Conservation (phyloP, 2,329 filamentous ascomycete genomes). For the Colletotrichum liriopes region DNA sequence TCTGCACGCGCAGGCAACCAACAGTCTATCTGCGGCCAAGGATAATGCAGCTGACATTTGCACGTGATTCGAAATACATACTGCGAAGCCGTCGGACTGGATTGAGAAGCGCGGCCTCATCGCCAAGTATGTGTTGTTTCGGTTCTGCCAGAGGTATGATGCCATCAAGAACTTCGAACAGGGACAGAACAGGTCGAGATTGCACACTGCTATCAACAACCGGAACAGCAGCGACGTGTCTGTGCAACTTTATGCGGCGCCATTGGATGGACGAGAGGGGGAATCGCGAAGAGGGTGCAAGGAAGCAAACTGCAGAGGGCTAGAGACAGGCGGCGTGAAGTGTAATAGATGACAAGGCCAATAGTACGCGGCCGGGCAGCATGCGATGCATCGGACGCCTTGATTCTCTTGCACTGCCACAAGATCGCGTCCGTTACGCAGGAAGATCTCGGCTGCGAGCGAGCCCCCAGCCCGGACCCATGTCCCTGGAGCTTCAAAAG, state of each 20-base stretch:
- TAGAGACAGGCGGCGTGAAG: background rate
- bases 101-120: background rate
- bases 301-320: background rate
- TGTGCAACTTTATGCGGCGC: background rate
- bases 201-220: background rate
- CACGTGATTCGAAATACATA: constrained; percentile 50
- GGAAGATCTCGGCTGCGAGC: background rate
- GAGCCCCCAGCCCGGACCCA: background rate
- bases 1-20: constrained; percentile 57
- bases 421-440: background rate
- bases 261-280: background rate
- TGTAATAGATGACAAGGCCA: background rate
- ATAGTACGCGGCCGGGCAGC: background rate
- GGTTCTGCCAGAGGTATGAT: background rate
- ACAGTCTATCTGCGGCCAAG: background rate
- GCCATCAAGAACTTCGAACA: background rate
- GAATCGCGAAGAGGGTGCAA: background rate
- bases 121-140: background rate
- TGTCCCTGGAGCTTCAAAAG: background rate
- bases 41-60: background rate
- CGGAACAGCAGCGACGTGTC: background rate
- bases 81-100: constrained; percentile 47
- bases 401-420: background rate
- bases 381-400: background rate
- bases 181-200: background rate